Evolutionary conservation across 139 green algal genomes (phyloP).

Genomic region (Haematococcus lacustris): DNA sequence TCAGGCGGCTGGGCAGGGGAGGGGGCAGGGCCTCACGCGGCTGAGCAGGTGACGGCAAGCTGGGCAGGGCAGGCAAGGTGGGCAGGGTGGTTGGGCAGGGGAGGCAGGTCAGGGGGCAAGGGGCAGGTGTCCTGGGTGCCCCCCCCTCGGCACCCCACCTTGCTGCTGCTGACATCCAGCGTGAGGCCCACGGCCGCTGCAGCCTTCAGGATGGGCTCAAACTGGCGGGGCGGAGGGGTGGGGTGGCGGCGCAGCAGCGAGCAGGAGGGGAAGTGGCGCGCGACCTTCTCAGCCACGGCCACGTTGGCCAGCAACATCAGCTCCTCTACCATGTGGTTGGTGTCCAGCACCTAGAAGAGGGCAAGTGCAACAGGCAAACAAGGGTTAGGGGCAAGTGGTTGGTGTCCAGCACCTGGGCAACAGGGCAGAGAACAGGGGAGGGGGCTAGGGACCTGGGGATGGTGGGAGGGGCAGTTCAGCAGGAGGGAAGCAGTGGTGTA

Average conservation of each 20-base stretch:
- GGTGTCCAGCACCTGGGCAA: conserved; percentile 75
- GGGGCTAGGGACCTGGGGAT: too few relatives aligned
- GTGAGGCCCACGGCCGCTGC: conserved; percentile 51
- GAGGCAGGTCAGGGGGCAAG: too few relatives aligned
- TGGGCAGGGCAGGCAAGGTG: too few relatives aligned
- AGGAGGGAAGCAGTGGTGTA: too few relatives aligned
- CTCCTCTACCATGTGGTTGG: conserved; percentile 98
- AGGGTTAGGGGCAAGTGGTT: too few relatives aligned
- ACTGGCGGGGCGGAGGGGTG: conserved; percentile 56
- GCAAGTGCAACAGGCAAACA: not conserved
- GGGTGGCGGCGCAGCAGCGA: conserved; percentile 78
- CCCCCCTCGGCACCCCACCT: conserved; percentile 9
- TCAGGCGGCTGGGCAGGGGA: not conserved
- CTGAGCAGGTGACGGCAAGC: not conserved
- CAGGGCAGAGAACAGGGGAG: too few relatives aligned
- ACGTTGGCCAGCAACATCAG: conserved; percentile 97
- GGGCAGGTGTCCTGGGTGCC: too few relatives aligned
- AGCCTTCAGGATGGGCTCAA: conserved; percentile 63
- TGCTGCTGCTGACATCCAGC: conserved; percentile 51
- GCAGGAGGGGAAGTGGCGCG: conserved; percentile 65
- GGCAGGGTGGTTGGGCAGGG: too few relatives aligned
- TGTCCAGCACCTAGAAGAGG: conserved; percentile 56
- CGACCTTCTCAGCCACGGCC: conserved; percentile 77
- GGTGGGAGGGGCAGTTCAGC: too few relatives aligned
- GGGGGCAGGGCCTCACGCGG: not conserved